Evolutionary conservation across 371 early-diverging fungal genomes (phyloP), one percentile per base, ranked within the genome.

Genomic region (Circinella minor): DNA sequence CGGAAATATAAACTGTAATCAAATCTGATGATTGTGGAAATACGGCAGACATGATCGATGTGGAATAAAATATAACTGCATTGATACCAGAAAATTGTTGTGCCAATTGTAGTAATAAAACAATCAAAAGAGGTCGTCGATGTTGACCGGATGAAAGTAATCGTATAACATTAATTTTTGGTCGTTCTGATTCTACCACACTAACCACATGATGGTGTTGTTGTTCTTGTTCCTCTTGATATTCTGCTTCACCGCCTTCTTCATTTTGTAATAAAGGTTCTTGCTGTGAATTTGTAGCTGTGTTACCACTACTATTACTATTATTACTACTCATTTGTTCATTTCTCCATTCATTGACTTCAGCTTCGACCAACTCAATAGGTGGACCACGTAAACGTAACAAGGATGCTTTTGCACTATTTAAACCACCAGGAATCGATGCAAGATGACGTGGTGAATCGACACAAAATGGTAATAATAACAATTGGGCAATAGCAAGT

Each of bases 11-110:
- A 38, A 93, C 86, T 1, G 94, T 92, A 59, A 94, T 86, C 59
- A 88, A 72, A 62, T 85, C 86, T 4, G 89, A 82, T 1, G 88
- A 82, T 43, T 86, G 76, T 13, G 93, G 88, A 61, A 92, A 83
- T 46, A 91, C 87, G 46, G 81, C 72, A 3, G 87, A 82, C 82
- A 94, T 86, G 67, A 94, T 93, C 0, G 91, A 83, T 0, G 93
- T 91, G 4, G 95, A 95, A 74, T 92, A 98, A 77, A 89, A 94
- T 13, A 96, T 92, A 17, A 96, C 94, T 4, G 93, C 95, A 77
- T 97, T 97, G 84, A 99, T 95, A 4, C 99, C 98, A 14, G 94
- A 94, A 54, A 95, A 82, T 77, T 99, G 98, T 69, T 93, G 94
- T 2, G 88, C 79, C 34, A 92, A 73, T 61, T 92, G 92, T 8